A percentile compares a stretch with the other conserved stretches of the same genome.
These are phyloP conservation scores for Amanita pallidorosea DNA, from an alignment of 768 basidiomycete species.

Conservation along the genomic window DNA sequence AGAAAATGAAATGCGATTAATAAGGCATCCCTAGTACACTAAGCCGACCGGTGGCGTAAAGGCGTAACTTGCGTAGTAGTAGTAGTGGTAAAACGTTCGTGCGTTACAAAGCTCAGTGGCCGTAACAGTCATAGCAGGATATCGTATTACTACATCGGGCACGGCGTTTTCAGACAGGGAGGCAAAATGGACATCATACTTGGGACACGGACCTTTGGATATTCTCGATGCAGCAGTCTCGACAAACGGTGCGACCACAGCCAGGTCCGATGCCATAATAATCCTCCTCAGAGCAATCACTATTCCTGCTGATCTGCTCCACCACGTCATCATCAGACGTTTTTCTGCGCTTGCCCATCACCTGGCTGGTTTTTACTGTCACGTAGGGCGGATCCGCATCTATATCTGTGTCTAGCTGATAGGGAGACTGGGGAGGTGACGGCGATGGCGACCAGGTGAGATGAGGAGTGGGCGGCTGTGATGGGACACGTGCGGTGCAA, in stretches of 20 bases:
- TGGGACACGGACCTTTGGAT: slow-evolving; percentile 23
- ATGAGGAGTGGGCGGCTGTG: slow-evolving; percentile 26
- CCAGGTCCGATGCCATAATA: slow-evolving; percentile 19
- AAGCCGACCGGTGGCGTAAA: not conserved
- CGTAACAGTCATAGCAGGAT: slow-evolving; percentile 29
- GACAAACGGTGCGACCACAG: slow-evolving; percentile 31
- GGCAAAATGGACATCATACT: not conserved
- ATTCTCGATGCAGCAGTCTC: slow-evolving; percentile 34
- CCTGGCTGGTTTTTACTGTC: not conserved
- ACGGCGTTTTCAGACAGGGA: not conserved
- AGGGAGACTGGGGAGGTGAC: slow-evolving; percentile 18
- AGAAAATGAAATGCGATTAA: not conserved
- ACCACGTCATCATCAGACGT: slow-evolving; percentile 14
- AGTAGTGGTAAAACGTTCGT: not conserved
- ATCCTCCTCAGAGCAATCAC: slow-evolving; percentile 9
- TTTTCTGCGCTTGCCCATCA: slow-evolving; percentile 18
- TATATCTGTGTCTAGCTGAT: slow-evolving; percentile 17
- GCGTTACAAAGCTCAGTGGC: slow-evolving; percentile 6
- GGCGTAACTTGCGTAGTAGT: not conserved
- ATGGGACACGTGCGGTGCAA: slow-evolving; percentile 25
- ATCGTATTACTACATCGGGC: slow-evolving; percentile 19
- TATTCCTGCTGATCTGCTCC: slow-evolving; percentile 2
- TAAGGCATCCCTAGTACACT: not conserved
- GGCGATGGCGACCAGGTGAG: slow-evolving; percentile 26
- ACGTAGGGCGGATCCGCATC: slow-evolving; percentile 5